Conservation (phyloP, 345 rosid species). For the Microcos paniculata region DNA sequence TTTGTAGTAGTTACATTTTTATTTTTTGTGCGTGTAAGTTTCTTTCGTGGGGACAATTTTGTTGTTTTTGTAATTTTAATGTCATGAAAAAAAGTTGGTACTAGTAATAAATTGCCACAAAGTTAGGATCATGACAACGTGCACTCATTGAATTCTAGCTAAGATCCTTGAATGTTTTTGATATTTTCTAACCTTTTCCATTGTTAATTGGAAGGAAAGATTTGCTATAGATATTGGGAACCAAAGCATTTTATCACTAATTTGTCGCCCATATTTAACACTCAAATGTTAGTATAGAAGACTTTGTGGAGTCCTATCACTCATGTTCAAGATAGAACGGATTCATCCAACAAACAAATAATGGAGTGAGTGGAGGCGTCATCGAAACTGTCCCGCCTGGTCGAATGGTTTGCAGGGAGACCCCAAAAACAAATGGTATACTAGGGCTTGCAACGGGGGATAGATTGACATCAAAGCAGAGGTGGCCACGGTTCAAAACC, state of each 20-base stretch:
- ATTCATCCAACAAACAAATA: too few species aligned
- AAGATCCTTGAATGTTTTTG: not conserved
- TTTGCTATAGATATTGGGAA: not conserved
- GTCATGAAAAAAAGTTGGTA: not conserved
- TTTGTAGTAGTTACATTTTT: not conserved
- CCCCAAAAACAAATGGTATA: not conserved
- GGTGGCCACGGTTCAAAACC: too few species aligned
- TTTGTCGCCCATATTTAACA: not conserved
- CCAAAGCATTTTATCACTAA: not conserved
- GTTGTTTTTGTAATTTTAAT: not conserved
- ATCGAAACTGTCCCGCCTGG: too few species aligned
- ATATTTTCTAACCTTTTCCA: not conserved
- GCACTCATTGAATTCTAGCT: not conserved
- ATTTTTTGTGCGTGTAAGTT: not conserved
- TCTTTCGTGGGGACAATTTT: not conserved
- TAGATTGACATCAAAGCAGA: not conserved
- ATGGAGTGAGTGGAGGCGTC: too few species aligned
- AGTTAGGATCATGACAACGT: constrained; percentile 9
- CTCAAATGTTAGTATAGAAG: not conserved
- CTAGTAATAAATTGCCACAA: not conserved
- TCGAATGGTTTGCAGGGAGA: not conserved
- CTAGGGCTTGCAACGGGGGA: not conserved
- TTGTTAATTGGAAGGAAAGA: not conserved
- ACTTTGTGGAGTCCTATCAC: too few species aligned
- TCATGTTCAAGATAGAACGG: too few species aligned